Evolutionary conservation across 495 filamentous ascomycete species (phyloP).

Genomic region (Saxophila tyrrhenica): DNA sequence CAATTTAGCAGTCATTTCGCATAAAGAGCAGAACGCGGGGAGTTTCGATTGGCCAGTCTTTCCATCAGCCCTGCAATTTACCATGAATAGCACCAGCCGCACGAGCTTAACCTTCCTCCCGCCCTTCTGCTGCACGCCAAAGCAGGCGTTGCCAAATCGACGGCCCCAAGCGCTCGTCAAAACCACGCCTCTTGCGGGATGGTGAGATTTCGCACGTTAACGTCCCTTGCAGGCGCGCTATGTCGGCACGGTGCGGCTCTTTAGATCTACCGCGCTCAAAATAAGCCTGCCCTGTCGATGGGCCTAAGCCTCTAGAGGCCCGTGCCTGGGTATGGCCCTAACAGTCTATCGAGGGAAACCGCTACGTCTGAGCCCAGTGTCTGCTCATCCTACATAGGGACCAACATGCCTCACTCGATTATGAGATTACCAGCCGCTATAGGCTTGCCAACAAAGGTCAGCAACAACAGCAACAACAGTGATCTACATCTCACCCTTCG

Average conservation of each 20-base stretch:
- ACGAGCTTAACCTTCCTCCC: background rate
- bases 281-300: conserved; percentile 9
- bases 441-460: conserved; percentile 12
- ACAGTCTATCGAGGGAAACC: conserved; percentile 14
- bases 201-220: background rate
- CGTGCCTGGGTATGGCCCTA: conserved; percentile 5
- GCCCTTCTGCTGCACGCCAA: background rate
- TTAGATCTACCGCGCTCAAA: conserved; percentile 2
- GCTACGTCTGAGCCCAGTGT: conserved; percentile 5
- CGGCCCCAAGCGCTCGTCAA: background rate
- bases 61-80: background rate
- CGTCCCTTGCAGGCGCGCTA: background rate
- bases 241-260: background rate
- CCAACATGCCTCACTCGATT: conserved; percentile 11
- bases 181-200: background rate
- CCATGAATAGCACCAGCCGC: conserved; percentile 1
- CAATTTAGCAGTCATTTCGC: conserved; percentile 3
- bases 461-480: background rate
- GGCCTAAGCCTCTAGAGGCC: conserved; percentile 13
- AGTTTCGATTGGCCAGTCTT: background rate
- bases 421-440: background rate
- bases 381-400: conserved; percentile 18
- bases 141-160: background rate
- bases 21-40: background rate
- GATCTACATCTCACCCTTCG: conserved; percentile 5